Base-by-base conservation (phyloP, 805 yeast genomes). In the Wickerhamiella galacta region DNA sequence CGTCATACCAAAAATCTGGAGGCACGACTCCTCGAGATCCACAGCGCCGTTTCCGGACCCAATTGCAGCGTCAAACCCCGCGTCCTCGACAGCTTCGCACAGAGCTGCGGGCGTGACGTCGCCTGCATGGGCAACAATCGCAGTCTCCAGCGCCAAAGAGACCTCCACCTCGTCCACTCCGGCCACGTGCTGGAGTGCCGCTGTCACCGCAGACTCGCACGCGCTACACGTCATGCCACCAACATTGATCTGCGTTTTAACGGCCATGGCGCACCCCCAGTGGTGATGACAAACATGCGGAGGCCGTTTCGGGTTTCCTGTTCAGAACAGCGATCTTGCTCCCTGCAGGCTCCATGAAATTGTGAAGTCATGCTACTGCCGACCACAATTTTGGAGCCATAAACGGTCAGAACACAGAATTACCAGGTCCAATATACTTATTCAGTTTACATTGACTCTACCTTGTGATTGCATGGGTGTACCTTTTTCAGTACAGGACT, bases 161-260 rank as follows among this genome's bases (percentile, higher is more conserved):
- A 85, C 80, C 3, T 66, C 61, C 0, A 64, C 80, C 4, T 53
- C 47, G 1, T 45, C 30, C 2, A 81, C 77, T 1, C 77, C 78
- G 1, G 57, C 54, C 6, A 69, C 34, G 1, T 47, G 47, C 34
- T 61, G 55, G 18, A 81, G 46, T 1, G 73, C 73, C 17, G 57
- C 54, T 1, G 74, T 68, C 15, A 87, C 69, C 1, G 90, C 60
- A 2, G 75, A 63, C 0, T 78, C 66, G 50, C 96, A 87, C 1
- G 93, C 68, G 2, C 90, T 75, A 49, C 95, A 87, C 2, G 96
- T 85, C 95, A 85, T 87, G 2, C 95, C 95, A 11, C 57, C 52
- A 1, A 76, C 57, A 3, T 51, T 34, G 27, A 54, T 31, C 28
- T 41, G 44, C 20, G 46, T 19, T 9, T 28, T 39, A 11, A 23